Evolutionary conservation across 345 rosid genomes (phyloP), one percentile per base, ranked within the genome.

Genomic region (Citrus unshiu): DNA sequence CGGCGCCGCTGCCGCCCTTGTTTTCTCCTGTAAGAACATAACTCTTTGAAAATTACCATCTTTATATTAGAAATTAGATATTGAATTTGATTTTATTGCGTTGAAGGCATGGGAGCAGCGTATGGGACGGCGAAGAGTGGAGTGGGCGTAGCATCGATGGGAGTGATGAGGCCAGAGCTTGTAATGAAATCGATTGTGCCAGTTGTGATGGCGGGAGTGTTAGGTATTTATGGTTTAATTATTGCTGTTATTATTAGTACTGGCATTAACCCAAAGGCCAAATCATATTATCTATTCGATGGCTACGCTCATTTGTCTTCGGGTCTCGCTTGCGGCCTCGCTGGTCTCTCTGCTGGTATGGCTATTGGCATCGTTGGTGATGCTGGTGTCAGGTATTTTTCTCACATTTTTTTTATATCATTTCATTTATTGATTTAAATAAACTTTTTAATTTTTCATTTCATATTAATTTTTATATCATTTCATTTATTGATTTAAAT

Each of bases 101-200:
- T 57, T 61, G 34, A 65, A 90, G 95, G 95, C 72, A 92, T 92
- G 96, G 96, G 96, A 81, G 94, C 95, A 8, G 94, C 97, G 21
- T 92, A 92, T 60, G 94, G 94, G 27, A 92, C 94, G 18, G 94
- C 93, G 10, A 93, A 91, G 90, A 93, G 97, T 74, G 95, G 97
- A 32, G 95, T 91, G 2, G 97, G 95, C 0, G 93, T 93, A 80
- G 97, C 93, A 51, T 93, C 93, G 7, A 91, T 93, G 93, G 97
- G 95, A 51, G 97, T 93, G 79, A 93, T 93, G 97, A 88, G 97
- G 86, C 95, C 95, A 9, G 95, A 93, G 86, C 91, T 93, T 64
- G 95, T 91, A 54, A 93, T 91, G 97, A 91, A 93, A 78, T 93
- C 97, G 54, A 93, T 93, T 34, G 97, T 93, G 32, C 95, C 97